Base-by-base conservation (phyloP, 2,329 filamentous ascomycete species). In the Cordyceps cicadae region DNA sequence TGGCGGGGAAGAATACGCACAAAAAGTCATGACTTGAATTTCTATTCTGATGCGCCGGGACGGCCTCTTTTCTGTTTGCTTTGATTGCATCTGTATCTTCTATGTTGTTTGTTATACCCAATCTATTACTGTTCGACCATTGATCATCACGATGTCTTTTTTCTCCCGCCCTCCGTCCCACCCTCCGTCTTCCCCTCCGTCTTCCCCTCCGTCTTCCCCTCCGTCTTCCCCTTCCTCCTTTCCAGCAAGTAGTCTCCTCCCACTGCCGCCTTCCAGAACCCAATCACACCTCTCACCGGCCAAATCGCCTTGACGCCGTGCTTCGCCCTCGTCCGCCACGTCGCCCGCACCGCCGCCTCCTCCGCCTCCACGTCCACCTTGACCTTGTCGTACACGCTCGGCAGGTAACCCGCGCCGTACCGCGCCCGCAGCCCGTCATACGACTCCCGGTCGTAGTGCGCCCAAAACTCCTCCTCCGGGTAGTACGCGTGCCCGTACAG, bases 401-500 rank as follows among this genome's bases (percentile, higher is more conserved):
- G 86, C 63, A 89, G 68, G 53, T 82, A 79, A 1, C 74, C 73
- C 0, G 87, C 87, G 5, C 76, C 72, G 67, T 88, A 89, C 67
- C 81, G 83, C 26, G 71, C 69, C 19, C 87, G 74, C 57, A 89
- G 71, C 3, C 68, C 70, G 50, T 87, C 81, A 63, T 89, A 88
- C 67, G 81, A 82, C 8, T 73, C 66, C 43, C 77, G 75, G 67
- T 87, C 81, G 63, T 88, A 89, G 58, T 82, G 77, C 11, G 75
- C 70, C 86, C 87, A 89, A 69, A 90, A 90, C 64, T 89, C 87
- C 0, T 82, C 71, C 65, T 81, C 76, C 19, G 72, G 76, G 69
- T 88, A 88, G 70, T 86, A 89, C 0, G 84, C 83, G 61, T 89
- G 86, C 0, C 86, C 85, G 64, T 90, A 90, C 1, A 90, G 72